These are phyloP conservation scores for Gossypium ekmanianum DNA, from an alignment of 345 rosid species.

Conservation along the genomic window DNA sequence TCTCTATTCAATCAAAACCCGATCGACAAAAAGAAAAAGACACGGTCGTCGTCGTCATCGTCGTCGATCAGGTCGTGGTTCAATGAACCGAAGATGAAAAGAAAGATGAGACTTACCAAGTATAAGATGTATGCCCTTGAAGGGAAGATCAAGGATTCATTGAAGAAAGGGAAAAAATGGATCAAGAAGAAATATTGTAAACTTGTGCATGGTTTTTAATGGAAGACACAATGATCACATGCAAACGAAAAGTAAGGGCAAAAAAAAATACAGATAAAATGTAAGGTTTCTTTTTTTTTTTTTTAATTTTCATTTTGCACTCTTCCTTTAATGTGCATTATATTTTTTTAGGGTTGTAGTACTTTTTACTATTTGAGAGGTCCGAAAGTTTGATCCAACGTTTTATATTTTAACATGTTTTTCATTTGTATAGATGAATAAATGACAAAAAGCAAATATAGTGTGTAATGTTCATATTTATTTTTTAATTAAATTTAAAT, in stretches of 20 bases:
- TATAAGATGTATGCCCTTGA: slow-evolving; percentile 6
- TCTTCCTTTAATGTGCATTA: neutral
- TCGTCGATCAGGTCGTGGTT: slow-evolving; percentile 7
- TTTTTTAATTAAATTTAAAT: too few relatives aligned
- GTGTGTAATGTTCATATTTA: too few relatives aligned
- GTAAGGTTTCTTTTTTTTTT: neutral
- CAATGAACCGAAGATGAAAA: slow-evolving; percentile 9
- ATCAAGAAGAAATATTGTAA: slow-evolving; percentile 8
- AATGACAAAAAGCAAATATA: too few relatives aligned
- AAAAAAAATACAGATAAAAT: neutral
- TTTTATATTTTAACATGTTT: too few relatives aligned
- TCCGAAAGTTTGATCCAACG: too few relatives aligned
- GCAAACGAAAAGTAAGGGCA: neutral
- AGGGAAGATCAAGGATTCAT: slow-evolving; percentile 8
- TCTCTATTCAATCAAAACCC: neutral
- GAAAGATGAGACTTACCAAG: slow-evolving; percentile 14
- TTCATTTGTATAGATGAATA: too few relatives aligned
- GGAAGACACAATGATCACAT: neutral
- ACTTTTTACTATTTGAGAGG: neutral
- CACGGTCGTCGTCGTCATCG: neutral
- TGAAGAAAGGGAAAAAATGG: slow-evolving; percentile 10
- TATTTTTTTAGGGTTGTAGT: neutral
- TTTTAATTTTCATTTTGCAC: neutral
- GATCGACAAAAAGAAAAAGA: neutral
- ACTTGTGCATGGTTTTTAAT: slow-evolving; percentile 8